Evolutionary conservation across 192 early-diverging fungal genomes (phyloP).

Genomic region (Obelidium mucronatum): DNA sequence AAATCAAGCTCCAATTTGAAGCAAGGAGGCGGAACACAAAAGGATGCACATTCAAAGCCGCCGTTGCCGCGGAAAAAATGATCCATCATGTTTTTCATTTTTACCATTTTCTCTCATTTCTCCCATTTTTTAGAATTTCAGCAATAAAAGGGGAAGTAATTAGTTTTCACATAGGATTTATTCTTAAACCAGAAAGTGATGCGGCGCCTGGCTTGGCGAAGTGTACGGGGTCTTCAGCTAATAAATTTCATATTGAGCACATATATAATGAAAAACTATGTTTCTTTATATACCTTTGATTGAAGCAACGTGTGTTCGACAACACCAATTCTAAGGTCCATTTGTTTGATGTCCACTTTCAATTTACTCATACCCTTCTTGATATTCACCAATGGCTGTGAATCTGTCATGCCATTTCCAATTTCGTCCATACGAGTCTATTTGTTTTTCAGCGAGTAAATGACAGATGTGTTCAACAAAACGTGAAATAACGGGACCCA

Average conservation of each 20-base stretch:
- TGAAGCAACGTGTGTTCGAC: conserved; percentile 64
- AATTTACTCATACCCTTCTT: conserved; percentile 59
- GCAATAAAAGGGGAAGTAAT: too few relatives aligned
- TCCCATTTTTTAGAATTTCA: not conserved
- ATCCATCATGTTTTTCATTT: not conserved
- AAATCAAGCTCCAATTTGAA: conserved; percentile 24
- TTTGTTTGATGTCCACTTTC: conserved; percentile 70
- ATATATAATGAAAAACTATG: conserved; percentile 12
- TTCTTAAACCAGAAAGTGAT: too few relatives aligned
- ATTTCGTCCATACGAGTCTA: conserved; percentile 65
- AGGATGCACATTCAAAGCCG: not conserved
- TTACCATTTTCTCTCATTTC: not conserved
- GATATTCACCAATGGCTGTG: conserved; percentile 64
- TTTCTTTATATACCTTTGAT: conserved; percentile 52
- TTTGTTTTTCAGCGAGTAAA: not conserved
- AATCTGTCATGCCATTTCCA: conserved; percentile 70
- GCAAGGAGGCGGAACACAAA: not conserved
- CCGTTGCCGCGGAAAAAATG: not conserved
- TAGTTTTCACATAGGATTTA: too few relatives aligned
- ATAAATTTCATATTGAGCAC: conserved; percentile 6
- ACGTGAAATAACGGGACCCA: conserved; percentile 13
- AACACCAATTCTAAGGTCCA: conserved; percentile 66
- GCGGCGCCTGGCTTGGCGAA: too few relatives aligned
- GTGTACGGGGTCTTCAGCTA: too few relatives aligned
- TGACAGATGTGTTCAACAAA: conserved; percentile 6